Evolutionary conservation across 2,329 filamentous ascomycete genomes (phyloP), one percentile per base, ranked within the genome.

Genomic region (Colletotrichum paranaense): DNA sequence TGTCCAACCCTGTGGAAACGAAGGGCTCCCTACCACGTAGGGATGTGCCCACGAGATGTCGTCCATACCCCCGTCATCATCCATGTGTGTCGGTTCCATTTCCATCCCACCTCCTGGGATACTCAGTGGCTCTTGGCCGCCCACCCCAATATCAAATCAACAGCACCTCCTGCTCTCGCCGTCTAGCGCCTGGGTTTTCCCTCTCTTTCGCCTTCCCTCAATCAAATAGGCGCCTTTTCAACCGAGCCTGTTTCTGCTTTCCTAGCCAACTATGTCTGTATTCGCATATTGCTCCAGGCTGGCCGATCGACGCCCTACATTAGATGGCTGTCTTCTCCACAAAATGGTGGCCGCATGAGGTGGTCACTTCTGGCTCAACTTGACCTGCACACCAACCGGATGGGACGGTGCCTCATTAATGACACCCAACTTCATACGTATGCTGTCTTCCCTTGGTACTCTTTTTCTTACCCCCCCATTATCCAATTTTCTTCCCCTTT

Each of bases 131-230:
- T 55, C 67, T 73, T 73, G 59, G 66, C 60, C 67, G 49, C 55
- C 66, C 70, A 65, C 70, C 70, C 70, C 55, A 73, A 70, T 70
- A 73, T 73, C 67, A 73, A 70, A 73, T 73, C 67, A 73, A 65
- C 67, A 64, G 56, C 68, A 57, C 46, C 58, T 56, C 53, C 26
- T 64, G 58, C 52, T 55, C 22, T 62, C 35, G 52, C 53, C 32
- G 52, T 38, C 56, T 57, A 12, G 32, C 32, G 24, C 58, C 32
- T 57, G 32, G n/a, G 16, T 58, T 58, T 38, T 53, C 11, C 26
- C 35, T 19, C 42, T n/a, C 53, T 49, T 46, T 46, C 38, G 30
- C 28, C 22, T 12, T 35, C 22, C 30, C 35, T 42, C 35, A 42
- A 42, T 68, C 32, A 22, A 49, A 8, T 49, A 49, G 19, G 19